Percentiles rank a stretch among this genome's conserved stretches.
These are phyloP conservation scores for Sistotremastrum suecicum DNA, from an alignment of 768 basidiomycete species.

Conservation along the genomic window DNA sequence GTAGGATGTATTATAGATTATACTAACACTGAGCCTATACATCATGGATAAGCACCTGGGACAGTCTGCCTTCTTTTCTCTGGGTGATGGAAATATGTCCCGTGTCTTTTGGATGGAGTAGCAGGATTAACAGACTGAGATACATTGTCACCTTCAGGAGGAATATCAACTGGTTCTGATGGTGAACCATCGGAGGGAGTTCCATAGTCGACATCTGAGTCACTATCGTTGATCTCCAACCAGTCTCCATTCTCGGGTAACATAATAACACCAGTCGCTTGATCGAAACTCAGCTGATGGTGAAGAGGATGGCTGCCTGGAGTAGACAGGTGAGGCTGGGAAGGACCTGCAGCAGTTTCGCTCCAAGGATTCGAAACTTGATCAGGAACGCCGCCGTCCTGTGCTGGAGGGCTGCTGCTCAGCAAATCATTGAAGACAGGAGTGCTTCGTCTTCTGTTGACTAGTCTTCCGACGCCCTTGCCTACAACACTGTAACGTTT, in stretches of 20 bases:
- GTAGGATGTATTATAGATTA: too few species aligned
- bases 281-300: slow-evolving; percentile 72
- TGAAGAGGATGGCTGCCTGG: slow-evolving; percentile 15
- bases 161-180: slow-evolving; percentile 3
- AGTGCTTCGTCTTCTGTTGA: slow-evolving; percentile 1
- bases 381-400: slow-evolving; percentile 3
- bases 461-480: slow-evolving; percentile 15
- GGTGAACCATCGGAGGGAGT: slow-evolving; percentile 26
- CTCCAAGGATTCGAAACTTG: slow-evolving; percentile 42
- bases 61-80: slow-evolving; percentile 45
- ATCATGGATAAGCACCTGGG: slow-evolving; percentile 42
- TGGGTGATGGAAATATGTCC: slow-evolving; percentile 80
- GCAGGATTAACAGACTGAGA: slow-evolving; percentile 18
- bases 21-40: too few species aligned
- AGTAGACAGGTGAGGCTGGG: slow-evolving; percentile 12
- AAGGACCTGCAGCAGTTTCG: slow-evolving; percentile 27
- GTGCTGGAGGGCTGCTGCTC: slow-evolving; percentile 9
- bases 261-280: slow-evolving; percentile 78
- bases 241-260: slow-evolving; percentile 61
- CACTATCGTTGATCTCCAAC: slow-evolving; percentile 35
- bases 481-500: slow-evolving; percentile 49
- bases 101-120: slow-evolving; percentile 43
- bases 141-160: slow-evolving; percentile 16
- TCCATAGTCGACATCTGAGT: slow-evolving; percentile 30
- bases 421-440: slow-evolving; percentile 7